These are phyloP conservation scores for Lyophyllum shimeji DNA, from an alignment of 768 basidiomycete species.

Conservation along the genomic window DNA sequence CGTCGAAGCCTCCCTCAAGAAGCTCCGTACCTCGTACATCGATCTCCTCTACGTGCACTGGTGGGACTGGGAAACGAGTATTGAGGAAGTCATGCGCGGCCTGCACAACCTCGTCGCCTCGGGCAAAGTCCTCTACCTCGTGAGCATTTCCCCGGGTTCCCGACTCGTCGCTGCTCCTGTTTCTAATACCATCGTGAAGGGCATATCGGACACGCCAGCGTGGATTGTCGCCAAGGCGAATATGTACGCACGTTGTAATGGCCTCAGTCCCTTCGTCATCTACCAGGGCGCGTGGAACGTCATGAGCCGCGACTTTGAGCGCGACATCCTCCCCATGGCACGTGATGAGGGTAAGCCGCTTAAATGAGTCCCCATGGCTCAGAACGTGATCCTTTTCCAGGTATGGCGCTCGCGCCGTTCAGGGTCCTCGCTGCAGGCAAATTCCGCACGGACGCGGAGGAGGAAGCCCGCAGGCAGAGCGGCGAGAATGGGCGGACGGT, in stretches of 20 bases:
- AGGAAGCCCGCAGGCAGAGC: constrained; percentile 22
- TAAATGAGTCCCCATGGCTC: constrained; percentile 3
- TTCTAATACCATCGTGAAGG: constrained; percentile 14
- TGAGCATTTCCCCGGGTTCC: constrained; percentile 7
- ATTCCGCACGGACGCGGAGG: constrained; percentile 55
- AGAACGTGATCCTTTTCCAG: constrained; percentile 32
- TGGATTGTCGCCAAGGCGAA: constrained; percentile 46
- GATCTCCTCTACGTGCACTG: constrained; percentile 48
- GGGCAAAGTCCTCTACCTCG: constrained; percentile 53
- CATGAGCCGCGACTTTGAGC: constrained; percentile 13
- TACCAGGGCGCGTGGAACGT: constrained; percentile 14
- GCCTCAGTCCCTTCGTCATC: constrained; percentile 5
- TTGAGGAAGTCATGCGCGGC: constrained; percentile 58
- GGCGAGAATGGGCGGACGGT: constrained; percentile 40
- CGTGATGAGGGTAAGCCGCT: constrained; percentile 4
- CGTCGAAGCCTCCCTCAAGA: constrained; percentile 43
- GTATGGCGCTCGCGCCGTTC: constrained; percentile 34
- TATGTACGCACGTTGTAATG: constrained; percentile 43
- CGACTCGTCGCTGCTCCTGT: neutral
- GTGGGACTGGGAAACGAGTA: constrained; percentile 53
- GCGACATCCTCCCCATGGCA: constrained; percentile 15
- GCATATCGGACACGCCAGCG: constrained; percentile 38
- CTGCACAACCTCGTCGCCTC: constrained; percentile 49
- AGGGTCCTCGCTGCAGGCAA: constrained; percentile 38
- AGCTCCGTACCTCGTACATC: constrained; percentile 44